Percentiles rank a stretch among this genome's conserved stretches.
Evolutionary conservation across 2,329 filamentous ascomycete species (phyloP).

Genomic region (Aspergillus sp.): DNA sequence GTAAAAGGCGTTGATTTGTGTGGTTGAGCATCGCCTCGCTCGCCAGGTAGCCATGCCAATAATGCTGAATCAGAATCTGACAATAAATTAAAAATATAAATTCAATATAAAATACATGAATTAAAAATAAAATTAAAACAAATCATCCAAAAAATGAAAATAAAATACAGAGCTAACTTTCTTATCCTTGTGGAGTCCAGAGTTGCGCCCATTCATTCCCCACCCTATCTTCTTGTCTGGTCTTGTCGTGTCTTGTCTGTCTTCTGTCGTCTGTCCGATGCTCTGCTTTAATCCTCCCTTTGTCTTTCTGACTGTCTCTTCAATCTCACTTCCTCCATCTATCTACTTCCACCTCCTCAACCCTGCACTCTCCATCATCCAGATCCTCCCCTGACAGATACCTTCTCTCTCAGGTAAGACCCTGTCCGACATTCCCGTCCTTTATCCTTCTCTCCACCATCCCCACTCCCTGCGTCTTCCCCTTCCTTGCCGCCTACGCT

Average conservation of each 20-base stretch:
- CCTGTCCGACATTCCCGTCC: constrained; percentile 15
- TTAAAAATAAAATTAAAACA: constrained; percentile 11
- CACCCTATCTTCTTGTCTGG: constrained; percentile 13
- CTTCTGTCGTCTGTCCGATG: not conserved
- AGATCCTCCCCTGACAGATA: not conserved
- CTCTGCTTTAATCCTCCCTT: constrained; percentile 8
- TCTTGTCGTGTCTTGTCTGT: constrained; percentile 7
- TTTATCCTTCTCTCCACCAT: constrained; percentile 16
- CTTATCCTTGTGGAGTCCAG: constrained; percentile 19
- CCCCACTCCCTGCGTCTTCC: constrained; percentile 13
- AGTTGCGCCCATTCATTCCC: constrained; percentile 15
- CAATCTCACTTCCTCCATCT: constrained; percentile 3
- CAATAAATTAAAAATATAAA: constrained; percentile 10
- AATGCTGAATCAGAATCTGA: not conserved
- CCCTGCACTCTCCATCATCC: constrained; percentile 3
- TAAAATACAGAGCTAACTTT: constrained; percentile 7
- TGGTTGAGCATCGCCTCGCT: not conserved
- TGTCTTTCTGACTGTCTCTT: constrained; percentile 6
- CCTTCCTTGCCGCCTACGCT: constrained; percentile 10
- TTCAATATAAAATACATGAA: constrained; percentile 7
- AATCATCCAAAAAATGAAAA: no score
- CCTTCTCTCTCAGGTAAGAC: not conserved
- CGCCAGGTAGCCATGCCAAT: no score
- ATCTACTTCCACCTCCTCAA: constrained; percentile 4
- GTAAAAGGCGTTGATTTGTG: not conserved